Evolutionary conservation across 192 early-diverging fungal species (phyloP).

Genomic region (Phlyctochytrium arcticum): DNA sequence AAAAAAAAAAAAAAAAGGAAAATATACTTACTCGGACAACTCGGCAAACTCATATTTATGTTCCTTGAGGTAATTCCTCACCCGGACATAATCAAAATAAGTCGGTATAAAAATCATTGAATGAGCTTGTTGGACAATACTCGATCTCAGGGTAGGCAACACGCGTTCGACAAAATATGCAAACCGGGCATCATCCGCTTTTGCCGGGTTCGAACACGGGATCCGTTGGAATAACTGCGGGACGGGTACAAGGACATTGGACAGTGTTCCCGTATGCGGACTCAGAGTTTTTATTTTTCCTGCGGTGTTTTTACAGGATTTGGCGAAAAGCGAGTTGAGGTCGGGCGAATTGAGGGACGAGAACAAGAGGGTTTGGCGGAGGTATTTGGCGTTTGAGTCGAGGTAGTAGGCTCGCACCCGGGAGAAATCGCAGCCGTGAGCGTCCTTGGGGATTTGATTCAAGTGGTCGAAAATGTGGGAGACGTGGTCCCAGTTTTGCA

Average conservation of each 20-base stretch:
- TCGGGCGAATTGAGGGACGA: conserved; percentile 82
- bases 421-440: conserved; percentile 96
- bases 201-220: conserved; percentile 49
- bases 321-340: conserved; percentile 75
- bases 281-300: neutral
- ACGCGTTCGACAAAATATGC: conserved; percentile 76
- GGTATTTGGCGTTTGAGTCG: conserved; percentile 70
- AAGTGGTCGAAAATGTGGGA: conserved; percentile 75
- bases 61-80: conserved; percentile 84
- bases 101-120: conserved; percentile 79
- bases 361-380: conserved; percentile 87
- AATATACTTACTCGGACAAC: conserved; percentile 71
- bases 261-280: neutral
- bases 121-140: conserved; percentile 31
- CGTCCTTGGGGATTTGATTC: conserved; percentile 83
- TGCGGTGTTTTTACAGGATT: conserved; percentile 40
- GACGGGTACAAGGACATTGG: neutral
- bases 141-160: conserved; percentile 51
- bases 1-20: conserved; percentile 6
- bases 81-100: conserved; percentile 95
- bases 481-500: conserved; percentile 99
- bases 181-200: conserved; percentile 77
- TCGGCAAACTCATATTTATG: conserved; percentile 68
- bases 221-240: conserved; percentile 65
- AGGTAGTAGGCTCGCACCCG: conserved; percentile 81